Evolutionary conservation across 1,284 basidiomycete species (phyloP), one percentile per base, ranked within the genome.

Genomic region (Cryptococcus maquisensis): DNA sequence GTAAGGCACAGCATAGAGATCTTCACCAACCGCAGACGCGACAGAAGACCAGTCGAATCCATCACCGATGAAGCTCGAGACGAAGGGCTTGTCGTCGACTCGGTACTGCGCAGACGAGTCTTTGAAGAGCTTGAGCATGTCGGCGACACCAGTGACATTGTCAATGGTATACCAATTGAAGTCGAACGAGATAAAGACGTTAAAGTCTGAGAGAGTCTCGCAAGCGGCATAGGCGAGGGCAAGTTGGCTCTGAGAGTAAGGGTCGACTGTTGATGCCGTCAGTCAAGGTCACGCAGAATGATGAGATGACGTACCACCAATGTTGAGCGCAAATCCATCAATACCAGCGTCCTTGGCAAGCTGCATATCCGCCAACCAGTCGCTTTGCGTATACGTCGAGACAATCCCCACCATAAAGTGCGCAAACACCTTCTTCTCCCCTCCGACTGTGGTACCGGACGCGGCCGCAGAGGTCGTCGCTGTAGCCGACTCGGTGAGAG

Each of bases 381-480:
- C 67, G 8, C 45, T 41, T 13, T 59, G 51, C 2, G 50, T 48
- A 56, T 73, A 75, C 3, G 59, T 51, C 4, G 65, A 65, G 16
- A 73, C 71, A 47, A 73, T 67, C 3, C 71, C 71, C 44, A 73
- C 63, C 69, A 73, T 73, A 53, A 71, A 73, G 47, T 71, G 71
- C 4, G 74, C 74, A 56, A 73, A 73, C 28, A 75, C 71, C 32
- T 67, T 64, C 45, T 71, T 72, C 28, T 32, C 28, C 28, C 28
- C 28, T 32, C 28, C 28, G 7, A 32, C 28, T 8, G 5, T 32
- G 6, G 28, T 32, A 32, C 28, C 28, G 28, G 44, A 39, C n/a
- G 37, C 49, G 2, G 26, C 8, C 20, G 43, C 52, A 16, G 49
- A 42, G 2, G 35, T 23, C 10, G 50, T 36, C 3, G 41, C 10